These are phyloP conservation scores for Verticillium zaregamsianum DNA, from an alignment of 2,329 filamentous ascomycete genomes.

Conservation along the genomic window DNA sequence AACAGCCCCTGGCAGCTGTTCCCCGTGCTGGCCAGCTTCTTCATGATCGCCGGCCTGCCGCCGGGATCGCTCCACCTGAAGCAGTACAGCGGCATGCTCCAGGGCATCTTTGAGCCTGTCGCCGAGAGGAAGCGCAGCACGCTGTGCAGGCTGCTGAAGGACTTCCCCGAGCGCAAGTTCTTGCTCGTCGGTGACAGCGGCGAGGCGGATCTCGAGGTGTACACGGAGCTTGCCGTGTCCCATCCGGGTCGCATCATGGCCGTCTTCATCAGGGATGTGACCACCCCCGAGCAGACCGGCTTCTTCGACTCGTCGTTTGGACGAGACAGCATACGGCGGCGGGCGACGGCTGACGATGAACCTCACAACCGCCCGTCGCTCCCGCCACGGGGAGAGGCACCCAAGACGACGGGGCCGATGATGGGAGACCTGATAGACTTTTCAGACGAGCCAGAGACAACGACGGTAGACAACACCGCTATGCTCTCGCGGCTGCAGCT, in stretches of 20 bases:
- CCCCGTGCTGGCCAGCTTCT: conserved; percentile 81
- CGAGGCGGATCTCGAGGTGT: conserved; percentile 94
- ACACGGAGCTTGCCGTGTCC: conserved; percentile 84
- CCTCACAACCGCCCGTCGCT: conserved; percentile 21
- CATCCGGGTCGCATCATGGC: conserved; percentile 80
- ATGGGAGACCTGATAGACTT: conserved; percentile 61
- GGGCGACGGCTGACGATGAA: conserved; percentile 14
- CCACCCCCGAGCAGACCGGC: conserved; percentile 65
- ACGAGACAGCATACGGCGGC: conserved; percentile 8
- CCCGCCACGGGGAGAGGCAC: conserved; percentile 22
- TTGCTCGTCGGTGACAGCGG: conserved; percentile 93
- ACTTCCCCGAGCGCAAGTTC: conserved; percentile 88
- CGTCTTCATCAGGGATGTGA: conserved; percentile 94
- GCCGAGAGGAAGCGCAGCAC: conserved; percentile 91
- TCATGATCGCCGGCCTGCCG: conserved; percentile 74
- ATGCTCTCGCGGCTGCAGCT: conserved; percentile 21
- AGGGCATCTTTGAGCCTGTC: conserved; percentile 96
- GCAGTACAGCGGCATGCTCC: conserved; percentile 93
- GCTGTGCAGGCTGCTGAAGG: conserved; percentile 76
- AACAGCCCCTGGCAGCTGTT: conserved; percentile 99
- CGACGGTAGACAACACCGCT: conserved; percentile 23
- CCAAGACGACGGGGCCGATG: conserved; percentile 28
- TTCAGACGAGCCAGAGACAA: conserved; percentile 44
- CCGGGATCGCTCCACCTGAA: conserved; percentile 91
- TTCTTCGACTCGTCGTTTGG: conserved; percentile 69